phyloP scores from a whole-genome alignment of 2,329 filamentous ascomycete species.

The Penicillium olsonii region DNA sequence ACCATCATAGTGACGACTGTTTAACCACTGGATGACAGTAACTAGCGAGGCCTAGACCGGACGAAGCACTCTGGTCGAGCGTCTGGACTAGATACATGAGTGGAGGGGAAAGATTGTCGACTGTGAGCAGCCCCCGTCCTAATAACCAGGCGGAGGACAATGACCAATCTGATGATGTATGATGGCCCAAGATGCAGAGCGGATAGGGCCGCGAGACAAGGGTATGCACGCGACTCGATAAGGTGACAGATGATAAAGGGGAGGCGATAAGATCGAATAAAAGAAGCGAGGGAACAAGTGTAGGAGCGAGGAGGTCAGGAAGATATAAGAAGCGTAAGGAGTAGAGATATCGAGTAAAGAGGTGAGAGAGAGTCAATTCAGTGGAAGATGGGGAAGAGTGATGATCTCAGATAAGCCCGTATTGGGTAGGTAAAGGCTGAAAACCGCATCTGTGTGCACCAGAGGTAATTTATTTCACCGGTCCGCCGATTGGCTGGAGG shows the following conservation, averaged over 20 bases:
- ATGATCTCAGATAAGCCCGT: constrained; percentile 22
- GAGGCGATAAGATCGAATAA: not conserved
- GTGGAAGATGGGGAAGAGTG: constrained; percentile 12
- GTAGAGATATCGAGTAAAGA: constrained; percentile 8
- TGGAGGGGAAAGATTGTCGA: constrained; percentile 13
- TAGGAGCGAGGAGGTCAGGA: constrained; percentile 1
- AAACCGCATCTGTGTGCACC: not conserved
- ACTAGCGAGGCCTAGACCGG: constrained; percentile 28
- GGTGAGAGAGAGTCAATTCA: constrained; percentile 10
- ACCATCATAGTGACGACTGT: constrained; percentile 41
- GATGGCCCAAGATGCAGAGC: constrained; percentile 6
- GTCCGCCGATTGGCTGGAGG: constrained; percentile 11
- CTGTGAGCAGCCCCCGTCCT: constrained; percentile 11
- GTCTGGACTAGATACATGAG: constrained; percentile 44
- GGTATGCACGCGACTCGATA: constrained; percentile 10
- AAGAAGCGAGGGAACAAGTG: not conserved
- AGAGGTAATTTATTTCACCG: constrained; percentile 8
- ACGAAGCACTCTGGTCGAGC: constrained; percentile 44
- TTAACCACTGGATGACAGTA: constrained; percentile 22
- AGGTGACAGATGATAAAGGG: constrained; percentile 1
- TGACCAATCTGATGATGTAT: constrained; percentile 8
- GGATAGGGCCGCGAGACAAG: constrained; percentile 8
- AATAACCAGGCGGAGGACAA: constrained; percentile 8
- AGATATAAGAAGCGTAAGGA: constrained; percentile 6
- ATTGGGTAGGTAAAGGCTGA: constrained; percentile 25